These are phyloP conservation scores for Plantago coronopus DNA, from an alignment of 305 asterid genomes.

Conservation along the genomic window DNA sequence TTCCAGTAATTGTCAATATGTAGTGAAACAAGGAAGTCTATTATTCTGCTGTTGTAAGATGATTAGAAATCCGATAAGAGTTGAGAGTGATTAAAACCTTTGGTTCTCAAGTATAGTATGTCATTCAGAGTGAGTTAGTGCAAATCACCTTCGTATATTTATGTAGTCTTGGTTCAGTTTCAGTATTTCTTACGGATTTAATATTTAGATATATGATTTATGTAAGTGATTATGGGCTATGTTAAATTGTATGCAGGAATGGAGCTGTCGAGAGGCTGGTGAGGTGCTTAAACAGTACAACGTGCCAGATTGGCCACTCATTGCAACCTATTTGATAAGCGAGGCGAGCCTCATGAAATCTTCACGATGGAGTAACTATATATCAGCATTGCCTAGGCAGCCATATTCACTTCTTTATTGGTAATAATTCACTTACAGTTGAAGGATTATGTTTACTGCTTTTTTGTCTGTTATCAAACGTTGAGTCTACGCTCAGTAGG, in stretches of 20 bases:
- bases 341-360: slow-evolving; percentile 68
- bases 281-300: slow-evolving; percentile 54
- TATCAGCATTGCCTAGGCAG: slow-evolving; percentile 89
- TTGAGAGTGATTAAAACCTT: no score
- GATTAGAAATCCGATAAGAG: no score
- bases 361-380: slow-evolving; percentile 88
- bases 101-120: no score
- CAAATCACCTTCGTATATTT: no score
- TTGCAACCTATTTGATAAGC: slow-evolving; percentile 85
- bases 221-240: no score
- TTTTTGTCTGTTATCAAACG: slow-evolving; percentile 17
- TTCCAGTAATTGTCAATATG: no score
- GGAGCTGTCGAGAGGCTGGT: slow-evolving; percentile 79
- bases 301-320: slow-evolving; percentile 94
- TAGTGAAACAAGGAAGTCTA: no score
- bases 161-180: no score
- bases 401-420: slow-evolving; percentile 95
- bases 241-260: slow-evolving; percentile 44
- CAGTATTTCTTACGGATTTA: no score
- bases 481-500: slow-evolving; percentile 55
- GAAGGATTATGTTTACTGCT: slow-evolving; percentile 16
- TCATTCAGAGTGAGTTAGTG: no score
- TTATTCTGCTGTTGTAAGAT: no score
- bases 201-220: no score
- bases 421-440: slow-evolving; percentile 36